Base-by-base conservation (phyloP, 495 filamentous ascomycete species). In the Penicillium pancosmium region DNA sequence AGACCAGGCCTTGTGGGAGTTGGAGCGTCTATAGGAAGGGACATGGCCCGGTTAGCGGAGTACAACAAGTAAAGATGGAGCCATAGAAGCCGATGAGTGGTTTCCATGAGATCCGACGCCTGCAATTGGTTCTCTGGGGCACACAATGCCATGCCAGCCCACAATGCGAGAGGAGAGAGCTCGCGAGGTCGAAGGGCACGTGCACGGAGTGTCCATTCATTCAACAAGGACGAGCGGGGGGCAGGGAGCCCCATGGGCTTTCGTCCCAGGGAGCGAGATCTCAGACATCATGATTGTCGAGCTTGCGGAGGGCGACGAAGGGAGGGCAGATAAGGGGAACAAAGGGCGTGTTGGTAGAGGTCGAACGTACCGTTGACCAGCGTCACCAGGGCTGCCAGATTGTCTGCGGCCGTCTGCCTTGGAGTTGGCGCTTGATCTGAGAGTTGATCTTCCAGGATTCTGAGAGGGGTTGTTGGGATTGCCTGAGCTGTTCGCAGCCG, bases 1-100 rank as follows among this genome's bases (percentile, higher is more conserved):
- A 46, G 78, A 77, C 86, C 86, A 89, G 58, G 83, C 84, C 68
- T 84, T 86, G 59, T 81, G 84, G 27, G 82, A 76, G 62, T 77
- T 80, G 57, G 75, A 77, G 56, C 76, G 80, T 61, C 80, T 82
- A 67, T 60, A 56, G 40, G 35, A 54, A 56, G 70, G 41, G 66
- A 69, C 60, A 67, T 61, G 56, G 21, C 55, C 56, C 51, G 23
- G 62, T 64, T 51, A 73, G 65, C 47, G 47, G 36, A 35, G 34
- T 56, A 52, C 41, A 41, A 57, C 50, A 46, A 35, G 62, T 38
- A 31, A 46, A 66, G 51, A 69, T 57, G 34, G 36, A 35, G 44
- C 11, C 19, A 34, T 27, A 21, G 25, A 12, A 55, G 31, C 16
- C 23, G 21, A 36, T 52, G 9, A n/a, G 52, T 16, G n/a, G 19